Percentiles rank a stretch among this genome's conserved stretches.
Evolutionary conservation across 495 filamentous ascomycete species (phyloP).

Genomic region (Penicillium cataractarum): DNA sequence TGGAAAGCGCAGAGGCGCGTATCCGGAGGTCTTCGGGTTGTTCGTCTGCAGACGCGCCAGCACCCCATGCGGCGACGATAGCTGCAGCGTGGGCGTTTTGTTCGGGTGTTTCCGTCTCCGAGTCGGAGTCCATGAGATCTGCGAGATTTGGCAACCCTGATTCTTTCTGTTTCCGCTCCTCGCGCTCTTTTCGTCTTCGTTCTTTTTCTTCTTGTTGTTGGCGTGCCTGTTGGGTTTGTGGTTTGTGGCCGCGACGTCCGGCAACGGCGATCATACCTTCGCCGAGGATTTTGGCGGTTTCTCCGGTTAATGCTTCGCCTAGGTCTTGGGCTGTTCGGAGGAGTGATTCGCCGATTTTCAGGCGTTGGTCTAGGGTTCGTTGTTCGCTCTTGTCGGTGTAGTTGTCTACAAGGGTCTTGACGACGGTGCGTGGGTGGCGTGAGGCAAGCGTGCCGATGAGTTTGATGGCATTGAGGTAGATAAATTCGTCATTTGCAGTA

Average conservation of each 20-base stretch:
- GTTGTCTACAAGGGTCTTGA: constrained; percentile 66
- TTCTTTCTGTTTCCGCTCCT: constrained; percentile 42
- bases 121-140: constrained; percentile 51
- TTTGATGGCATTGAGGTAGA: constrained; percentile 72
- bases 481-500: constrained; percentile 64
- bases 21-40: constrained; percentile 75
- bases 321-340: constrained; percentile 69
- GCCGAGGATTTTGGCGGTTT: constrained; percentile 56
- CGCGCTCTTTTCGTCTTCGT: constrained; percentile 44
- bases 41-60: constrained; percentile 54
- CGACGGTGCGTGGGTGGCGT: constrained; percentile 65
- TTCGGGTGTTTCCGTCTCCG: constrained; percentile 47
- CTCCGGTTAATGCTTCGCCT: constrained; percentile 62
- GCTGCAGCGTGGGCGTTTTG: constrained; percentile 59
- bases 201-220: constrained; percentile 53
- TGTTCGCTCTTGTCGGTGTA: constrained; percentile 68
- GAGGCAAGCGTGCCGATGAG: constrained; percentile 67
- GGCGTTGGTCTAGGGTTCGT: constrained; percentile 62
- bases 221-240: constrained; percentile 57
- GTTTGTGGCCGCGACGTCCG: constrained; percentile 61
- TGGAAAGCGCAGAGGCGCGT: constrained; percentile 75
- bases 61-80: constrained; percentile 76
- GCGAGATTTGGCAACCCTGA: constrained; percentile 27
- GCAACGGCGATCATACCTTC: constrained; percentile 69
- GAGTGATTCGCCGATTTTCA: constrained; percentile 75